Base-by-base conservation (phyloP, 1,139 yeast genomes). In the Zygoascus sp. region DNA sequence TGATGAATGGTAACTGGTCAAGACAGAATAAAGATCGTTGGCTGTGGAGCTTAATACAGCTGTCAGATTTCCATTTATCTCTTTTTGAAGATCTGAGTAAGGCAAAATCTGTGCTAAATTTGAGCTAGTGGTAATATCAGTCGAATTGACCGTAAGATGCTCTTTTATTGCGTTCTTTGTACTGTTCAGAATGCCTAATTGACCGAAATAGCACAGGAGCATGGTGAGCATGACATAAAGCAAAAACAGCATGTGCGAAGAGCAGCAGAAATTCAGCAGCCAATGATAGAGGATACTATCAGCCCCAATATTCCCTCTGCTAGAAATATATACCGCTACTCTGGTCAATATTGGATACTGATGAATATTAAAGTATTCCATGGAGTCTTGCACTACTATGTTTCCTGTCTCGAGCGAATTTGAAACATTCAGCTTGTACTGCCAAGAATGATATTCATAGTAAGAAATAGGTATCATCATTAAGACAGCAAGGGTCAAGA, bases 391-490 rank as follows among this genome's bases (percentile, higher is more conserved):
- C 3, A 19, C 28, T 5, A n/a, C 15, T 3, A n/a, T 25, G 6
- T 20, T 10, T n/a, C 25, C 22, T 3, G 42, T 34, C 21, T 15
- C 38, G 9, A 15, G 20, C 9, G 21, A 13, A 10, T 22, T 28
- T 3, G 27, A 28, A 15, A 30, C 25, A 8, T 15, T 22, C 5
- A 51, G 25, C 17, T 32, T 25, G 30, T 46, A 37, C 7, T 36
- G 42, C 60, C 60, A 57, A 7, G 40, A 30, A 35, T 44, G 51
- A 27, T 40, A 39, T 19, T 52, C 55, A 35, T 50, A 46, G n/a
- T 46, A 10, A 4, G 47, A 51, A 10, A 44, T 23, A 2, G 48
- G 42, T 3, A 48, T 16, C 9, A 43, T 28, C 6, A 48, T 40
- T 4, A 49, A 10, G 0, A 49, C 40, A 0, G 56, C 55, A 7